Evolutionary conservation across 2,329 filamentous ascomycete species (phyloP).

Genomic region (Magnaporthiopsis rhizophila): DNA sequence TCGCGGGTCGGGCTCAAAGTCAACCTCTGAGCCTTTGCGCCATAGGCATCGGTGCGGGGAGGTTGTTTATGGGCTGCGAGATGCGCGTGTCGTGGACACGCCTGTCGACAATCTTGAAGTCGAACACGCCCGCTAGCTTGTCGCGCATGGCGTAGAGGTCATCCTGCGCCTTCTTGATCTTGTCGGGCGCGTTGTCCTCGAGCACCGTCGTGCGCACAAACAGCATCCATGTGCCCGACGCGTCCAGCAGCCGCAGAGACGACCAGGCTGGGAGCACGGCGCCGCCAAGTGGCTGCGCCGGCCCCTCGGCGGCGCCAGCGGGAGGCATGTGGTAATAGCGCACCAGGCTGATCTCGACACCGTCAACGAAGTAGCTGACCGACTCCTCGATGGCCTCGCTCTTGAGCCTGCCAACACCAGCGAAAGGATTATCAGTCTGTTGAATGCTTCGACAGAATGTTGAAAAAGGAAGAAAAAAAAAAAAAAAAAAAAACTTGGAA

Average conservation of each 20-base stretch:
- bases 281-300: constrained; percentile 19
- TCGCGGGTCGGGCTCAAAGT: neutral
- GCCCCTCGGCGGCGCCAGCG: constrained; percentile 17
- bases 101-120: constrained; percentile 43
- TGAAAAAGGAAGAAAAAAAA: too few species aligned
- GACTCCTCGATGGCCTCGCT: constrained; percentile 46
- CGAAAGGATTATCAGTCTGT: too few species aligned
- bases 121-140: constrained; percentile 44
- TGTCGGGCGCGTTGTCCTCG: constrained; percentile 50
- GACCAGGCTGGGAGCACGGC: constrained; percentile 34
- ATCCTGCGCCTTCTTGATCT: constrained; percentile 47
- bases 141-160: constrained; percentile 36
- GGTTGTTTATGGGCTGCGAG: constrained; percentile 12
- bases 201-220: constrained; percentile 44
- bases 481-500: too few species aligned
- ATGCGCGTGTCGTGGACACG: constrained; percentile 45
- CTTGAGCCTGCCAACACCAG: constrained; percentile 32
- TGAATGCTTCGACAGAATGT: neutral
- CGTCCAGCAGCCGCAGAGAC: constrained; percentile 39
- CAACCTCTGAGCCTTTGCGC: constrained; percentile 7
- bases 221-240: constrained; percentile 44
- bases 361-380: constrained; percentile 44
- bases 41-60: constrained; percentile 10
- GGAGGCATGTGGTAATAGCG: constrained; percentile 35
- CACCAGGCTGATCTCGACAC: constrained; percentile 44